Base-by-base conservation (phyloP, 1,139 yeast species). In the Insectozyma bohioensis region DNA sequence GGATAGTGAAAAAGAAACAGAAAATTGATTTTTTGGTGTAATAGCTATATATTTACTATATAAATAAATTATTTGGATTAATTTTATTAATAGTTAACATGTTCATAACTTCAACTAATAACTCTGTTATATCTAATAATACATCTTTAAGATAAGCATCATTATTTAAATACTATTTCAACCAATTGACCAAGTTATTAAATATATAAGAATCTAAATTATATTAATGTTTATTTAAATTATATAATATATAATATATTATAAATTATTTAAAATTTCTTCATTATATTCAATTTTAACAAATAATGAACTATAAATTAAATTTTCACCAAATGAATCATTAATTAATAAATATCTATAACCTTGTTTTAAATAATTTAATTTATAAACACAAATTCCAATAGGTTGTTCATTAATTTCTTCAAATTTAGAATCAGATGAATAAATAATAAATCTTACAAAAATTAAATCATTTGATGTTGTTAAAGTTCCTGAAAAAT, bases 291-390 rank as follows among this genome's bases (percentile, higher is more conserved):
- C 54, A 20, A 78, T 51, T 36, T 69, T 69, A 17, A 87, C 71
- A 54, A 88, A 85, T 20, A 88, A 54, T 3, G 88, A 80, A 5
- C 95, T 84, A 54, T 85, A 85, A 5, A 85, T 75, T 45, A 80
- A 77, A 47, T 82, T 86, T 51, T 88, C 95, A 1, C 97, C 97
- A 39, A 78, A 77, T 19, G 68, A 51, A 52, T 86, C 95, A 50
- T 75, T 77, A 14, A 92, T 58, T 1, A 90, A 86, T 12, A 88
- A 58, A 49, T 86, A 92, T 35, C 97, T 68, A 56, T 81, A 92
- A 0, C 97, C 98, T 39, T 70, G 67, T 31, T 77, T 79, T 42
- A 90, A 52, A 42, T 76, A 70, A 19, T 68, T 63, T 26, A 85
- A 52, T 42, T 78, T 76, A 17, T 74, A 54, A 37, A 85, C 70